Evolutionary conservation across 2,329 filamentous ascomycete species (phyloP).

Genomic region (Coniochaeta ligniaria): DNA sequence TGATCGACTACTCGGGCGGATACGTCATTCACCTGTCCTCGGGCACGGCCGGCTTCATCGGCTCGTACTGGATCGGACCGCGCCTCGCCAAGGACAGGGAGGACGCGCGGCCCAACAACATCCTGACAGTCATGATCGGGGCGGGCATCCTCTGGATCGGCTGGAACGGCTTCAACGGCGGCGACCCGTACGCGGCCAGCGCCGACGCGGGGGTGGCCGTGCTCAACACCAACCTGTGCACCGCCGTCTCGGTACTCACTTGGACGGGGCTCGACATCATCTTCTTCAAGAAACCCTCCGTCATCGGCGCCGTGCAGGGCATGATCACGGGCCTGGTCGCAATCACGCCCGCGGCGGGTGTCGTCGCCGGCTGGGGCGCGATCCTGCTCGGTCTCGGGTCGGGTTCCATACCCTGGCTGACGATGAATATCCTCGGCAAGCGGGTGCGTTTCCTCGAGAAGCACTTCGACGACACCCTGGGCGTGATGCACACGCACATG

Average conservation of each 20-base stretch:
- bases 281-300: conserved; percentile 43
- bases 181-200: conserved; percentile 34
- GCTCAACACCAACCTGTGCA: conserved; percentile 12
- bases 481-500: conserved; percentile 30
- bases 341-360: conserved; percentile 26
- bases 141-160: conserved; percentile 28
- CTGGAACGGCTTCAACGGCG: conserved; percentile 33
- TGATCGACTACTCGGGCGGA: conserved; percentile 43
- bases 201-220: conserved; percentile 26
- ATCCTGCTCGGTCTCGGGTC: background rate
- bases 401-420: background rate
- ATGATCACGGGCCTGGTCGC: conserved; percentile 22
- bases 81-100: conserved; percentile 20
- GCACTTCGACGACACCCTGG: conserved; percentile 18
- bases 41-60: conserved; percentile 41
- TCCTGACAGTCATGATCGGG: conserved; percentile 30
- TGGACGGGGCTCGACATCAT: conserved; percentile 33
- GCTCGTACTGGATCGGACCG: conserved; percentile 28
- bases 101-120: conserved; percentile 36
- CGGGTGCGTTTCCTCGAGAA: conserved; percentile 7
- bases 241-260: conserved; percentile 18
- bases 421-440: background rate
- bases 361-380: conserved; percentile 33
- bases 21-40: conserved; percentile 46
- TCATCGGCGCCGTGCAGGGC: conserved; percentile 35